phyloP scores from a whole-genome alignment of 2,329 filamentous ascomycete genomes.

The Didymella pomorum region DNA sequence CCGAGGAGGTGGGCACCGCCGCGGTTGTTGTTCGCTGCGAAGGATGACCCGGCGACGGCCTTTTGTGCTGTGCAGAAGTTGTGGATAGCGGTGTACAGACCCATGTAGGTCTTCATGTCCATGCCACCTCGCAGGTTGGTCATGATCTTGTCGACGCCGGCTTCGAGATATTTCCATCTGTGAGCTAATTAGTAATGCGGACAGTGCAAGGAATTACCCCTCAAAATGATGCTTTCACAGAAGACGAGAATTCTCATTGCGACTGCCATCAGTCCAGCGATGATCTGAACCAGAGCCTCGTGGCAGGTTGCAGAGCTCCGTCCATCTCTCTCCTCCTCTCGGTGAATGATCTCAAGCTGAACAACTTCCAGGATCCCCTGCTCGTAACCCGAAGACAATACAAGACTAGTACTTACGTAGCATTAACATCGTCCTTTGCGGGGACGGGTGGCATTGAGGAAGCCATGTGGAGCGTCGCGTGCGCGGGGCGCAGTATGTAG shows the following conservation, averaged over 20 bases:
- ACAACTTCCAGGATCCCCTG: background rate
- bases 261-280: background rate
- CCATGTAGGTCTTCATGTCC: constrained; percentile 97
- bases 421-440: constrained; percentile 66
- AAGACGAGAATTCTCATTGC: background rate
- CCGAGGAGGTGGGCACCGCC: constrained; percentile 94
- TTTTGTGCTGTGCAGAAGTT: constrained; percentile 99
- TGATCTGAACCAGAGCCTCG: background rate
- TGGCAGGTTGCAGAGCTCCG: background rate
- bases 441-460: constrained; percentile 55
- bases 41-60: constrained; percentile 69
- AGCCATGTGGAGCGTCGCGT: constrained; percentile 38
- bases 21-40: constrained; percentile 65
- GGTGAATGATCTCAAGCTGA: background rate
- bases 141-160: constrained; percentile 93
- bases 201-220: too few relatives aligned
- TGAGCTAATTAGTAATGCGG: constrained; percentile 23
- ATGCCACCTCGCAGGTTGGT: constrained; percentile 88
- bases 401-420: constrained; percentile 63
- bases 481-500: constrained; percentile 24
- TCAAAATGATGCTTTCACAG: too few relatives aligned
- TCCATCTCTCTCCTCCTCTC: background rate
- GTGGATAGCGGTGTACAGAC: constrained; percentile 95
- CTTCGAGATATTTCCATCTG: constrained; percentile 90
- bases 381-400: background rate